Percentiles rank a stretch among this genome's conserved stretches.
Evolutionary conservation across 495 filamentous ascomycete species (phyloP).

Genomic region (Aspergillus affinis): DNA sequence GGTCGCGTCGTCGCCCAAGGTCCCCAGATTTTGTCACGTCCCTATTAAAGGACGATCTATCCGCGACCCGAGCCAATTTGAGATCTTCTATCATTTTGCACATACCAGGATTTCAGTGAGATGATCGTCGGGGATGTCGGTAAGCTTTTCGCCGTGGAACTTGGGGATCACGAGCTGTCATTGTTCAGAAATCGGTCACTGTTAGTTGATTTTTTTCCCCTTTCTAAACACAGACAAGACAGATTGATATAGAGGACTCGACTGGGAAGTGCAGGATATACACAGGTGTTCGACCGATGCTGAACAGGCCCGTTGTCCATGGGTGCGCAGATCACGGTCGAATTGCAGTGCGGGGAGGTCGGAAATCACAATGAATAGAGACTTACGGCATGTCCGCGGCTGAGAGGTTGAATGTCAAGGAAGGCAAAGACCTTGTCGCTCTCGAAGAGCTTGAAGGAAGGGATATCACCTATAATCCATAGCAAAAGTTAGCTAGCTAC

Average conservation of each 20-base stretch:
- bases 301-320: not conserved
- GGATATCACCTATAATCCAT: slow-evolving; percentile 73
- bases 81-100: slow-evolving; percentile 7
- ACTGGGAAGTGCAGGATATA: not conserved
- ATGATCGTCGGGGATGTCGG: slow-evolving; percentile 89
- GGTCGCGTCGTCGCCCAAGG: slow-evolving; percentile 17
- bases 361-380: not conserved
- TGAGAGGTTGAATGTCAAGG: slow-evolving; percentile 90
- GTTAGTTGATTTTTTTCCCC: slow-evolving; percentile 2
- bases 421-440: slow-evolving; percentile 92
- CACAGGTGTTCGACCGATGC: not conserved
- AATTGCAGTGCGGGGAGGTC: slow-evolving; percentile 23
- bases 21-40: slow-evolving; percentile 10
- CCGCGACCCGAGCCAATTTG: slow-evolving; percentile 1
- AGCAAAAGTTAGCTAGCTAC: slow-evolving; percentile 9
- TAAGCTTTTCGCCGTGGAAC: slow-evolving; percentile 87
- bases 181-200: slow-evolving; percentile 4
- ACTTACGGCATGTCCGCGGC: slow-evolving; percentile 76
- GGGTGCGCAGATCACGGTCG: not conserved
- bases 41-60: slow-evolving; percentile 7
- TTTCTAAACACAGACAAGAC: not conserved
- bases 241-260: not conserved
- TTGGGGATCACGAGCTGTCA: slow-evolving; percentile 93
- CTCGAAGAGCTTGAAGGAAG: slow-evolving; percentile 93
- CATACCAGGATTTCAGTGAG: slow-evolving; percentile 78